These are phyloP conservation scores for Houttuynia cordata DNA, from an alignment of 164 flowering plant genomes.

Conservation along the genomic window DNA sequence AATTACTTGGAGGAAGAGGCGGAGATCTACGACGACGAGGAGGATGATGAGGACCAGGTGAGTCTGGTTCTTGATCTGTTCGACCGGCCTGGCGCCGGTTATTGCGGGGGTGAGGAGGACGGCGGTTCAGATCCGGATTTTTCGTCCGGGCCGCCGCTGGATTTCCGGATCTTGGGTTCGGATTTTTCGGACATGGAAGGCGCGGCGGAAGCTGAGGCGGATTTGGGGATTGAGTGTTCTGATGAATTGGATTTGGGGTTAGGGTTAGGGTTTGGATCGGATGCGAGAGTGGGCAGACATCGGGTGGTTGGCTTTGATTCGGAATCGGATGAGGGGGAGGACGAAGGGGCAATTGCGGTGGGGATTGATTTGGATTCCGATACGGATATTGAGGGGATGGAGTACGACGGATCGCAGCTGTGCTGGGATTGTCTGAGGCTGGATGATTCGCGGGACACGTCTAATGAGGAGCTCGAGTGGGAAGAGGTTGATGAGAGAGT, in stretches of 20 bases:
- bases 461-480: slow-evolving; percentile 66
- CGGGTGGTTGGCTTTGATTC: slow-evolving; percentile 26
- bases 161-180: slow-evolving; percentile 22
- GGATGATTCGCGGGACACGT: slow-evolving; percentile 29
- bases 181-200: not conserved
- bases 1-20: slow-evolving; percentile 11
- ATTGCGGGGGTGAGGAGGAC: not conserved
- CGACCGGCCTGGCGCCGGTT: slow-evolving; percentile 15
- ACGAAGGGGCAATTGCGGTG: slow-evolving; percentile 4
- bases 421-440: slow-evolving; percentile 59
- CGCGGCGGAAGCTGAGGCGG: not conserved
- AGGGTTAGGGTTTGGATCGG: slow-evolving; percentile 19
- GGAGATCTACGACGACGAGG: slow-evolving; percentile 1
- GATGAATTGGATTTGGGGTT: slow-evolving; percentile 19
- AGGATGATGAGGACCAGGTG: slow-evolving; percentile 35
- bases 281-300: slow-evolving; percentile 10
- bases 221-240: not conserved
- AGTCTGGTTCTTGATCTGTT: slow-evolving; percentile 49
- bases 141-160: slow-evolving; percentile 17
- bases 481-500: slow-evolving; percentile 54
- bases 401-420: slow-evolving; percentile 28
- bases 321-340: slow-evolving; percentile 33
- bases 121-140: not conserved
- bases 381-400: slow-evolving; percentile 20
- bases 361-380: slow-evolving; percentile 22